Evolutionary conservation across 2,329 filamentous ascomycete species (phyloP), one percentile per base, ranked within the genome.

Genomic region (Coleophoma crateriformis): DNA sequence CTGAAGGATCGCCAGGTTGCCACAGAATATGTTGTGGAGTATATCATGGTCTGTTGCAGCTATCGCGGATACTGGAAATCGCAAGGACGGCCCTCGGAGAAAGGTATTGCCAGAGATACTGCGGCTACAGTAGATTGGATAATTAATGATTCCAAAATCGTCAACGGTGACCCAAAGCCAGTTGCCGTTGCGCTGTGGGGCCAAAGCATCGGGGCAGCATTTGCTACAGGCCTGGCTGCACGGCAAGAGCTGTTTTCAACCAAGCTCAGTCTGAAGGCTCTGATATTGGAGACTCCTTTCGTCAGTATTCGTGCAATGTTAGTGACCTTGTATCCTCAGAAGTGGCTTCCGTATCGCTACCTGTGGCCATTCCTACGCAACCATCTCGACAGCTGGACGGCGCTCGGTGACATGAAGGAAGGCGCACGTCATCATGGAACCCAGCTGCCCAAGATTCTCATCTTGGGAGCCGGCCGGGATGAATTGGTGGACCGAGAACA

Each of bases 201-300:
- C 0, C 87, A 91, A 64, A 89, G 84, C 54, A 82, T 91, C 48
- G 88, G 88, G 1, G 79, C 83, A 22, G 87, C 84, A 1, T 78
- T 91, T 39, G 86, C 84, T 12, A 83, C 82, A 14, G 82, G 78
- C 46, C 74, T 59, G 1, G 48, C 45, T 17, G 39, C 52, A 22
- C 32, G 54, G 43, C 19, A 49, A 39, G 35, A 51, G 4, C 49
- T 52, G 17, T 55, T 55, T 45, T 40, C 42, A 48, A 33, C 39
- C 10, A 39, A 33, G 19, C 17, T 55, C 0, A 46, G 52, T 15
- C 64, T 79, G 10, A 57, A 59, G 2, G 71, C 77, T 1, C 54
- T 92, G 46, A 72, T 92, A 11, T 73, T 92, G 2, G 88, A 92
- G 62, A 90, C 88, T 0, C 87, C 88, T 0, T 90, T 90, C 54